phyloP scores from a whole-genome alignment of 108 stramenopile species.

The Cylindrotheca closterium region DNA sequence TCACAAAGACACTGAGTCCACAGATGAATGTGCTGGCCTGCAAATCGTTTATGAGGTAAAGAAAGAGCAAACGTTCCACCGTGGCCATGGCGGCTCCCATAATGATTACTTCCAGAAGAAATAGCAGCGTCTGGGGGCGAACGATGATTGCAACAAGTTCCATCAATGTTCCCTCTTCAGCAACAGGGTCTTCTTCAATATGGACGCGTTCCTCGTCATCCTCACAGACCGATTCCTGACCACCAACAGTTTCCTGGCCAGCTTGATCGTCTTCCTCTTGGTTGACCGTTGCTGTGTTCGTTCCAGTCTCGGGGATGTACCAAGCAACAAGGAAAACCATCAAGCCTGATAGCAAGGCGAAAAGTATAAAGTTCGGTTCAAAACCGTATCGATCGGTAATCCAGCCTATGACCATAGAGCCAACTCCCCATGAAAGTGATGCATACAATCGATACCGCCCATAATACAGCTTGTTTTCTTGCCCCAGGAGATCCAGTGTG shows the following conservation, averaged over 20 bases:
- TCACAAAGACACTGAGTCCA: slow-evolving; percentile 36
- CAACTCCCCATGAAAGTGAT: slow-evolving; percentile 42
- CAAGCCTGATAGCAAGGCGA: slow-evolving; percentile 30
- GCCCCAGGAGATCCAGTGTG: slow-evolving; percentile 43
- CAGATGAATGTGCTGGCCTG: slow-evolving; percentile 33
- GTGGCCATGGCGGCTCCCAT: slow-evolving; percentile 53
- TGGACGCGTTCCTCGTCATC: slow-evolving; percentile 1
- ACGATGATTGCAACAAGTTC: slow-evolving; percentile 23
- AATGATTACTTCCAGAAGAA: slow-evolving; percentile 35
- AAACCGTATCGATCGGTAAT: slow-evolving; percentile 48
- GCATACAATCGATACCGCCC: slow-evolving; percentile 48
- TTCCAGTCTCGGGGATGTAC: slow-evolving; percentile 24
- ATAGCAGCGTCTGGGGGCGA: slow-evolving; percentile 27
- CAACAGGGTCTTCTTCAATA: too few species aligned
- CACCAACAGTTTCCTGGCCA: neutral
- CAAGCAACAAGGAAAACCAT: slow-evolving; percentile 27
- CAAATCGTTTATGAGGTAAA: slow-evolving; percentile 43
- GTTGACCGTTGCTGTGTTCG: slow-evolving; percentile 1
- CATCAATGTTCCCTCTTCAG: slow-evolving; percentile 1
- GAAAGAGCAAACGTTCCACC: slow-evolving; percentile 41
- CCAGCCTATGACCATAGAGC: slow-evolving; percentile 54
- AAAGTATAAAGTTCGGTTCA: slow-evolving; percentile 50
- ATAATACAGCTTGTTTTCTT: slow-evolving; percentile 37
- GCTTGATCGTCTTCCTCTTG: neutral
- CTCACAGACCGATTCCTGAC: too few species aligned